Base-by-base conservation (phyloP, 306 rosid species). In the Trifolium pratense region DNA sequence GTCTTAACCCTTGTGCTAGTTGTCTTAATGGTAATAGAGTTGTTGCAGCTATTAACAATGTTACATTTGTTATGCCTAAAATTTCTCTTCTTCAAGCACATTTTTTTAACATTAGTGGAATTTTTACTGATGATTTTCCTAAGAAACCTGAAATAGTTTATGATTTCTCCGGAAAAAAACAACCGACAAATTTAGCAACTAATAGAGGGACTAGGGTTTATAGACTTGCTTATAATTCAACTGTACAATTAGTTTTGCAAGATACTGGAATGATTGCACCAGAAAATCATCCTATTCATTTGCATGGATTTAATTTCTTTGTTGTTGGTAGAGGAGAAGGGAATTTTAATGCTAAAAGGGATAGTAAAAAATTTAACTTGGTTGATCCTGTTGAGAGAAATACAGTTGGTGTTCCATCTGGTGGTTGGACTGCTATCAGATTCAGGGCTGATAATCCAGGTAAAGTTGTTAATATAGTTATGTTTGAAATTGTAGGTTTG, bases 361-460 rank as follows among this genome's bases (percentile, higher is more conserved):
- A 92, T 58, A 69, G 87, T 6, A 87, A 84, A 13, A 84, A 64
- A 7, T 92, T 92, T 75, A 92, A 90, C 52, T 89, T 92, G 53
- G 68, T 85, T 26, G 97, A 92, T 43, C 97, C 96, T 73, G 86
- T 90, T 51, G 97, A 92, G 80, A 92, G 98, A 56, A 92, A 92
- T 61, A 92, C 96, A 3, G 73, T 83, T 40, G 92, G 86, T 43
- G 95, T 92, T 17, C 98, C 94, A 21, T 77, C 96, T 2, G 90
- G 95, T 26, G 96, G 98, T 7, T 92, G 96, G 98, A 59, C 86
- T 52, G 92, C 92, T 46, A 79, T 92, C 29, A 90, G 98, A 80
- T 92, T 92, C 80, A 80, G 73, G 43, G 98, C 98, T 68, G 92
- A 92, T 75, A 92, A 92, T 86, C 96, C 95, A 81, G 98, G 98